These are phyloP conservation scores for Solanum etuberosum DNA, from an alignment of 257 asterid genomes.

Conservation along the genomic window DNA sequence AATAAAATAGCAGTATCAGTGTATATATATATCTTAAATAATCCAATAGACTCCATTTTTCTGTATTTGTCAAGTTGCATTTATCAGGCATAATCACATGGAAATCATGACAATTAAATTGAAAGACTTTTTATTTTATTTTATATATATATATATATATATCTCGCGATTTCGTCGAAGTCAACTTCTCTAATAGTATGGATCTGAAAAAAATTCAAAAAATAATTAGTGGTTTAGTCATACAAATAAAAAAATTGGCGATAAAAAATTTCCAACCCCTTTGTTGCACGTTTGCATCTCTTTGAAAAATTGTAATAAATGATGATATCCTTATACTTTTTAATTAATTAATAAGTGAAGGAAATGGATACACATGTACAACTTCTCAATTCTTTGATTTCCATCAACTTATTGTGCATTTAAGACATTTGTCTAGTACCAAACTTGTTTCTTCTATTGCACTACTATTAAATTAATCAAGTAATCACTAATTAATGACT, in stretches of 20 bases:
- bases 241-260: background rate
- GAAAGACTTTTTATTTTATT: background rate
- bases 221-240: background rate
- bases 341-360: background rate
- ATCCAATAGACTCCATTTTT: background rate
- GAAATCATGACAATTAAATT: background rate
- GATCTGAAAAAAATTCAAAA: background rate
- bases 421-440: background rate
- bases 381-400: background rate
- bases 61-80: background rate
- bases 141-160: too few species aligned
- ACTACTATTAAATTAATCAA: too few species aligned
- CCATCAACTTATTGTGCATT: background rate
- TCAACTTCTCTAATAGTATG: background rate
- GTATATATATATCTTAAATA: background rate
- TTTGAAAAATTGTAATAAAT: background rate
- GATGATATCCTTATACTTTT: background rate
- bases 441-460: background rate
- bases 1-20: background rate
- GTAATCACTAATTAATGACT: background rate
- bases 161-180: background rate
- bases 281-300: background rate
- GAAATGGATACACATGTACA: background rate
- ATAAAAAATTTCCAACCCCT: background rate
- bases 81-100: background rate